phyloP scores from a whole-genome alignment of 139 green algal genomes.

The Chlorella sp. region DNA sequence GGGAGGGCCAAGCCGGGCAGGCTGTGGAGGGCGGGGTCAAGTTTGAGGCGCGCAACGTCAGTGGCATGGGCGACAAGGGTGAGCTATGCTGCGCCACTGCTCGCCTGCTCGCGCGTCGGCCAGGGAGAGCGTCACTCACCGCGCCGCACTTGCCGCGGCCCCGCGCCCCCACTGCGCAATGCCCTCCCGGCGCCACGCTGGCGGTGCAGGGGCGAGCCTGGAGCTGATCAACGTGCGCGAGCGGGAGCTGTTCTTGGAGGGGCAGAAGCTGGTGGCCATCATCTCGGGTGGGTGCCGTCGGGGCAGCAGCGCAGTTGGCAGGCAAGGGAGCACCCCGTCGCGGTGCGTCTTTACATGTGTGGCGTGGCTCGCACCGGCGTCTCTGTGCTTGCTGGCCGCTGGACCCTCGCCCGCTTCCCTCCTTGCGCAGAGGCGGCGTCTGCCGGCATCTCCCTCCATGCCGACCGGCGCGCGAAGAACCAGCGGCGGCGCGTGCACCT shows the following conservation, averaged over 20 bases:
- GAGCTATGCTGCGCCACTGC: too few relatives aligned
- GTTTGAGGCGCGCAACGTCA: conserved; percentile 42
- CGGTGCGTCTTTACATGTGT: too few relatives aligned
- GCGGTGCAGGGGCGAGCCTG: conserved; percentile 32
- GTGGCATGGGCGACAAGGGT: conserved; percentile 41
- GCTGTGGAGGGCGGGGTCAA: conserved; percentile 63
- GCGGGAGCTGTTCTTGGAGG: conserved; percentile 71
- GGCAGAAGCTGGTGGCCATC: conserved; percentile 87
- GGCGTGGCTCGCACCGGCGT: too few relatives aligned
- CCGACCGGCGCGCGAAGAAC: conserved; percentile 47
- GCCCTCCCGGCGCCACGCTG: background rate
- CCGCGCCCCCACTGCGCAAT: too few relatives aligned
- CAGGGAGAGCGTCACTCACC: too few relatives aligned
- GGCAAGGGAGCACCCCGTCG: too few relatives aligned
- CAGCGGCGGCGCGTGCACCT: conserved; percentile 76
- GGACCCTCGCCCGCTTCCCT: background rate
- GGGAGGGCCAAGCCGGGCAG: too few relatives aligned
- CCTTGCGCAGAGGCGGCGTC: conserved; percentile 54
- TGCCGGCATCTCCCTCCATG: conserved; percentile 73
- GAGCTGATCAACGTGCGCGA: conserved; percentile 77
- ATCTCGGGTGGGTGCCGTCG: conserved; percentile 92
- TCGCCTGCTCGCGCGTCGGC: too few relatives aligned
- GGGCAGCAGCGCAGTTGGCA: too few relatives aligned
- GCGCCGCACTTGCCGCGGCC: too few relatives aligned
- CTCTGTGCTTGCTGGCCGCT: too few relatives aligned